Conservation (phyloP, 768 basidiomycete genomes). For the Russula emetica region DNA sequence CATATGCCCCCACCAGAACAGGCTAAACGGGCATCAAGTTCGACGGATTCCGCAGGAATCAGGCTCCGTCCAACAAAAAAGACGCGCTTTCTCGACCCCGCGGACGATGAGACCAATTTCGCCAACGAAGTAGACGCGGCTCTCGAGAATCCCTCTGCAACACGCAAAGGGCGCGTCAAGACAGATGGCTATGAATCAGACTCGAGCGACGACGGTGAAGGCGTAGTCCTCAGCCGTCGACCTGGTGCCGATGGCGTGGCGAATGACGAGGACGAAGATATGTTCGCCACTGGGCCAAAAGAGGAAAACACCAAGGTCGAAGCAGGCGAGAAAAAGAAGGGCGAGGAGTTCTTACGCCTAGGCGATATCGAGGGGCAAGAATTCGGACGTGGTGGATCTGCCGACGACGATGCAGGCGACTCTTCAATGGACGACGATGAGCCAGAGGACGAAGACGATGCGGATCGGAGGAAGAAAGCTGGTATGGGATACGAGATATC, state of each 20-base stretch:
- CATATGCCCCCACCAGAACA: conserved; percentile 30
- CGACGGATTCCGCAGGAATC: conserved; percentile 2
- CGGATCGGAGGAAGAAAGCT: conserved; percentile 65
- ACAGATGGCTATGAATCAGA: conserved; percentile 91
- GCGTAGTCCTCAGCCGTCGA: conserved; percentile 81
- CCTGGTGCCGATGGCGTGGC: conserved; percentile 40
- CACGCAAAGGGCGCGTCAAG: conserved; percentile 70
- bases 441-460: conserved; percentile 70
- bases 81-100: conserved; percentile 73
- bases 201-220: conserved; percentile 91
- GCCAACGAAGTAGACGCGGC: conserved; percentile 72
- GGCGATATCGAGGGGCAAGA: conserved; percentile 98
- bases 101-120: conserved; percentile 70
- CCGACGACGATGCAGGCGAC: conserved; percentile 29
- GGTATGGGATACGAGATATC: conserved; percentile 94
- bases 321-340: conserved; percentile 46
- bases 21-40: conserved; percentile 23
- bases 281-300: conserved; percentile 74
- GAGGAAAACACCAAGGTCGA: conserved; percentile 42
- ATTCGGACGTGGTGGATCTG: conserved; percentile 53
- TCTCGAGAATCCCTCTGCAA: conserved; percentile 60
- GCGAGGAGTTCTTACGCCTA: conserved; percentile 72
- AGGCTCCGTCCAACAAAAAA: conserved; percentile 50
- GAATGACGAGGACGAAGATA: conserved; percentile 60
- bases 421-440: conserved; percentile 32